These are phyloP conservation scores for Colletotrichum lindemuthianum DNA, from an alignment of 2,329 filamentous ascomycete genomes.

Conservation along the genomic window DNA sequence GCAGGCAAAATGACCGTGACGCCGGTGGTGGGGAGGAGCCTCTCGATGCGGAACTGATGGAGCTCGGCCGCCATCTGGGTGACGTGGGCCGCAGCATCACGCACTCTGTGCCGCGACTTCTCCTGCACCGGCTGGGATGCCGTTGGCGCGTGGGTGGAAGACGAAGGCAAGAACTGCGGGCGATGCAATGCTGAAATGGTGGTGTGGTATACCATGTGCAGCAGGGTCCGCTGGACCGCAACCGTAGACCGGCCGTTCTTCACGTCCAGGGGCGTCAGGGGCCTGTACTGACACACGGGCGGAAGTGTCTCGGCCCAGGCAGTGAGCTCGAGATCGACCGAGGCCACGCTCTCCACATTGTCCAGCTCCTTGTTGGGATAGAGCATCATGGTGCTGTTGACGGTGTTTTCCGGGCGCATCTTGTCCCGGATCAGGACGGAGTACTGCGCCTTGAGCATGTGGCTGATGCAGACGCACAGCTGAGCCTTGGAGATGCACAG, in stretches of 20 bases:
- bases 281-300: constrained; percentile 74
- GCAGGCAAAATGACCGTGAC: constrained; percentile 91
- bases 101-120: constrained; percentile 82
- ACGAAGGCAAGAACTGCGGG: constrained; percentile 86
- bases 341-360: constrained; percentile 81
- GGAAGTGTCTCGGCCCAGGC: constrained; percentile 81
- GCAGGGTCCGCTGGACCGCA: constrained; percentile 80
- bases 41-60: constrained; percentile 76
- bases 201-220: constrained; percentile 95
- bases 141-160: constrained; percentile 62
- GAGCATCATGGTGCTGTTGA: constrained; percentile 85
- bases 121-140: constrained; percentile 79
- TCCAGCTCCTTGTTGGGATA: constrained; percentile 88
- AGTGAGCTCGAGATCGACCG: constrained; percentile 81
- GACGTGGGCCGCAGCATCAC: constrained; percentile 85
- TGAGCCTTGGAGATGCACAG: constrained; percentile 95
- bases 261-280: constrained; percentile 63
- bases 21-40: constrained; percentile 86
- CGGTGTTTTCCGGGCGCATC: constrained; percentile 79
- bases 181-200: constrained; percentile 91
- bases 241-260: constrained; percentile 69
- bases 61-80: constrained; percentile 85
- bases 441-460: constrained; percentile 91
- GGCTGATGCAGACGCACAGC: constrained; percentile 87
- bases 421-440: constrained; percentile 89